Base-by-base conservation (phyloP, 2,329 filamentous ascomycete species). In the Aspergillus texensis region DNA sequence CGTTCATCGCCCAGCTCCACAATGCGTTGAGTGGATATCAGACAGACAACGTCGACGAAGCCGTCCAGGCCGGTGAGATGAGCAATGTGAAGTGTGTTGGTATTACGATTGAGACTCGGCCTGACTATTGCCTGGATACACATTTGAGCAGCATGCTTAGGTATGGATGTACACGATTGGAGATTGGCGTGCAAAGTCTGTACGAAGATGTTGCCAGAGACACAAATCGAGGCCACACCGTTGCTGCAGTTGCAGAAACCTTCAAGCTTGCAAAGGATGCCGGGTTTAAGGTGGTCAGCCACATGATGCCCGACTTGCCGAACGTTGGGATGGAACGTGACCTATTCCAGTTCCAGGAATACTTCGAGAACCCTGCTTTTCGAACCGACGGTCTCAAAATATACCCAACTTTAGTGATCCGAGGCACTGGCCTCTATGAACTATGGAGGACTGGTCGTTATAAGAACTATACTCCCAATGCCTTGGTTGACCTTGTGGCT, bases 291-390 rank as follows among this genome's bases (percentile, higher is more conserved):
- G 95, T 99, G 0, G 95, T 99, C 66, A 96, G 92, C 69, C 95
- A 99, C 80, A 99, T 99, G 95, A 99, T 99, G 95, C 95, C 95
- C 1, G 95, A 99, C 76, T 81, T 99, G 55, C 95, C 95, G 4
- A 99, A 99, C 72, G 95, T 99, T 2, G 95, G 95, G 62, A 97
- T 98, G 91, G 96, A 99, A 80, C 90, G 95, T 72, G 95, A 99
- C 75, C 84, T 99, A 50, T 94, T 96, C 74, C 95, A 99, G 72
- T 99, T 99, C 79, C 87, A 92, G 67, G 96, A 99, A 76, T 99
- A 99, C 78, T 99, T 99, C 72, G 93, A 97, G 75, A 98, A 93
- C 76, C 95, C 95, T 0, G 93, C 89, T 48, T 99, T 99, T 82
- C 87, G 95, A 64, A 99, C 96, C 1, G 95, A 99, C 74, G 95